A percentile compares a stretch with the other conserved stretches of the same genome.
Conservation (phyloP, 106 monocot species). For the Dioscorea zingiberensis region DNA sequence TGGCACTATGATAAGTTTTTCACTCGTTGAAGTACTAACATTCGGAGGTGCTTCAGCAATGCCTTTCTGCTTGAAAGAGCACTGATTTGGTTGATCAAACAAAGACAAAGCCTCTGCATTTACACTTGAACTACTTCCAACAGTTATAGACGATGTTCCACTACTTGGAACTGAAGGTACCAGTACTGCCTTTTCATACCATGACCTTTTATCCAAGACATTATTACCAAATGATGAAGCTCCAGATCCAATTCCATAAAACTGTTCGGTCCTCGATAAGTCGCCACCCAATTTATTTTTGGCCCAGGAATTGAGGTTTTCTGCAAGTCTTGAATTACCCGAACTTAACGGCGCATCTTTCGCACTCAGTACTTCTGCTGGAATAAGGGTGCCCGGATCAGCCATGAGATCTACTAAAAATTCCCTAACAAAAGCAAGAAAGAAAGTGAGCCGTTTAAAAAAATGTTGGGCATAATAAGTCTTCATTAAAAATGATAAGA, state of each 20-base stretch:
- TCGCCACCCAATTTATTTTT: conserved; percentile 18
- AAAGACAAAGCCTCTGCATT: conserved; percentile 15
- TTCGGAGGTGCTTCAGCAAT: conserved; percentile 7
- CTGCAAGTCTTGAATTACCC: conserved; percentile 22
- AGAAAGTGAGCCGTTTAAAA: not conserved
- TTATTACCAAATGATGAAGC: conserved; percentile 16
- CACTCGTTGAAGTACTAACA: conserved; percentile 9
- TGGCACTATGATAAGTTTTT: conserved; percentile 6
- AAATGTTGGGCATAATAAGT: too few species aligned
- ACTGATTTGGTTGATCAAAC: conserved; percentile 17
- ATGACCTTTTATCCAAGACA: conserved; percentile 13
- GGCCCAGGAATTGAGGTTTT: conserved; percentile 17
- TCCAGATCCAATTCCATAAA: conserved; percentile 10
- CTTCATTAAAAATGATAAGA: too few species aligned
- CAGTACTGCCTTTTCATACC: conserved; percentile 21
- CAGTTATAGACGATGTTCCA: conserved; percentile 25
- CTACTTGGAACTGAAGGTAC: conserved; percentile 21
- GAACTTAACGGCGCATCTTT: conserved; percentile 46
- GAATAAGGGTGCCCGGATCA: conserved; percentile 91
- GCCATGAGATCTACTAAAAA: conserved; percentile 99
- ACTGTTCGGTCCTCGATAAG: conserved; percentile 13
- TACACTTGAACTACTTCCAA: conserved; percentile 37
- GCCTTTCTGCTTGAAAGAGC: conserved; percentile 25
- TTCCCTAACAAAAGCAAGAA: conserved; percentile 44
- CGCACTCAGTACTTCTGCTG: conserved; percentile 64